Evolutionary conservation across 371 early-diverging fungal genomes (phyloP).

Genomic region (Mucor saturninus): DNA sequence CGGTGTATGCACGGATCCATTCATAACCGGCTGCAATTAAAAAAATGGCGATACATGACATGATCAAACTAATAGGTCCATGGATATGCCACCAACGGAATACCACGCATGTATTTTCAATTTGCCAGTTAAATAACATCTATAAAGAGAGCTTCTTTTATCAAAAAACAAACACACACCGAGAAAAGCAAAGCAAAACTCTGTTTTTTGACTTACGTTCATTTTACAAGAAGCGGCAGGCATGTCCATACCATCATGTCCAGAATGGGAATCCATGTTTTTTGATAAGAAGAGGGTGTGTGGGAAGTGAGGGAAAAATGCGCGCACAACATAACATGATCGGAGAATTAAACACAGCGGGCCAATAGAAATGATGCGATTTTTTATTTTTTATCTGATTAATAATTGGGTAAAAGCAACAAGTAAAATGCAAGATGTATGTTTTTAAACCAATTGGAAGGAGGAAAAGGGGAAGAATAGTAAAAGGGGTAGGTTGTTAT

Average conservation of each 20-base stretch:
- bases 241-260: slow-evolving; percentile 26
- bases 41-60: slow-evolving; percentile 65
- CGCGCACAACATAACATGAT: too few relatives aligned
- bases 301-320: not conserved
- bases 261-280: slow-evolving; percentile 32
- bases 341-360: too few relatives aligned
- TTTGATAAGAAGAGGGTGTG: slow-evolving; percentile 3
- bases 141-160: too few relatives aligned
- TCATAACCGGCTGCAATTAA: slow-evolving; percentile 69
- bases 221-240: slow-evolving; percentile 37
- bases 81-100: slow-evolving; percentile 79
- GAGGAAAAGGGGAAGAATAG: too few relatives aligned
- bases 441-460: too few relatives aligned
- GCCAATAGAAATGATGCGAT: too few relatives aligned
- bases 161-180: too few relatives aligned
- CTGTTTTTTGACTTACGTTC: slow-evolving; percentile 32
- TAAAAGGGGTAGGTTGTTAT: too few relatives aligned
- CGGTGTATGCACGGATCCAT: slow-evolving; percentile 54
- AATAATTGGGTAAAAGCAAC: not conserved
- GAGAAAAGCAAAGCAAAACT: too few relatives aligned
- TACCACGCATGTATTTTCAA: slow-evolving; percentile 76
- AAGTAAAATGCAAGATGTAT: too few relatives aligned
- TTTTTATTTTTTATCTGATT: not conserved
- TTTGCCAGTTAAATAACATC: slow-evolving; percentile 86
- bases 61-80: slow-evolving; percentile 47